phyloP scores from a whole-genome alignment of 495 filamentous ascomycete species.

The Usnea hakonensis region DNA sequence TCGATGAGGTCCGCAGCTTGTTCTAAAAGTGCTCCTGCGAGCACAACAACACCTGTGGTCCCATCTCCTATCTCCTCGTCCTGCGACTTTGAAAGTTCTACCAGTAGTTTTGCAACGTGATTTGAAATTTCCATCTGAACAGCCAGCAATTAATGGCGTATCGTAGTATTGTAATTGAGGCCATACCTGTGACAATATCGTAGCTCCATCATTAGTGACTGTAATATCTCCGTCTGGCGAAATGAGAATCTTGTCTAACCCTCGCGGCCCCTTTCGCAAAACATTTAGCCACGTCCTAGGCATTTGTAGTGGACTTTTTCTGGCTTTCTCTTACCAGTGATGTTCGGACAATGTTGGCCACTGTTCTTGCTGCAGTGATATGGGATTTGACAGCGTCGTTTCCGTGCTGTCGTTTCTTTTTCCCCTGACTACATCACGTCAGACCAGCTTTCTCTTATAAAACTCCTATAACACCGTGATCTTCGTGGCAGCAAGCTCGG shows the following conservation, averaged over 20 bases:
- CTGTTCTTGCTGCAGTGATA: slow-evolving; percentile 91
- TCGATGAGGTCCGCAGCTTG: slow-evolving; percentile 98
- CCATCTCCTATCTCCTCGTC: slow-evolving; percentile 99
- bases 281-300: neutral
- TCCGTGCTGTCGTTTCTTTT: slow-evolving; percentile 93
- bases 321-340: slow-evolving; percentile 54
- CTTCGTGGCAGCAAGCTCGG: neutral
- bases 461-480: neutral
- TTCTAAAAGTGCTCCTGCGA: slow-evolving; percentile 90
- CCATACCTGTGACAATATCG: slow-evolving; percentile 77
- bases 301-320: neutral
- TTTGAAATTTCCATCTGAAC: slow-evolving; percentile 95
- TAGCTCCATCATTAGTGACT: slow-evolving; percentile 97
- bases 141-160: slow-evolving; percentile 20
- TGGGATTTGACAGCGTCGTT: slow-evolving; percentile 96
- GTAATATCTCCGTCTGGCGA: slow-evolving; percentile 99
- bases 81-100: slow-evolving; percentile 97
- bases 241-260: slow-evolving; percentile 98
- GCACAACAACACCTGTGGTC: slow-evolving; percentile 94
- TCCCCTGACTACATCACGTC: slow-evolving; percentile 65
- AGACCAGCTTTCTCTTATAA: slow-evolving; percentile 8
- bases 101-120: slow-evolving; percentile 92
- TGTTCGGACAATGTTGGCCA: slow-evolving; percentile 94
- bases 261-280: slow-evolving; percentile 70
- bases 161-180: neutral